Evolutionary conservation across 1,284 basidiomycete genomes (phyloP), one percentile per base, ranked within the genome.

Genomic region (Sporisorium sorghi): DNA sequence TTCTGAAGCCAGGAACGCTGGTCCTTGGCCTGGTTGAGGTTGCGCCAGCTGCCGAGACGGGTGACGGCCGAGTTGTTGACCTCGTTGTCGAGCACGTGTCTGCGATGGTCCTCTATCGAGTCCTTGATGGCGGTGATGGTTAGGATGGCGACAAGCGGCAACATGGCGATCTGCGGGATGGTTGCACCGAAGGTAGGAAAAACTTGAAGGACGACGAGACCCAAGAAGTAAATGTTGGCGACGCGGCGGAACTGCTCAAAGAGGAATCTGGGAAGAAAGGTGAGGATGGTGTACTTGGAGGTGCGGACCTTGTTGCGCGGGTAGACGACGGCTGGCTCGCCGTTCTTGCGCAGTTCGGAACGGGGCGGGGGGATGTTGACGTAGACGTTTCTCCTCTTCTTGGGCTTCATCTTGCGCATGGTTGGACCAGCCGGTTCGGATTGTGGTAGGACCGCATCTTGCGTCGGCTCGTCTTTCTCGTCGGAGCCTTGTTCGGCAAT

Each of bases 291-390:
- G 86, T 97, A 98, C 86, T 97, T 92, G 76, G 91, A 92, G 46
- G 95, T 97, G 80, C 92, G 88, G 65, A 98, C 94, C 88, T 97
- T 98, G 86, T 98, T 98, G 77, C 95, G 88, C 33, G 90, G 89
- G 86, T 95, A 98, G 28, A 88, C 88, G 37, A 87, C 89, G 48
- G 89, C 85, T 0, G 94, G 94, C 71, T 97, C 92, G 32, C 93
- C 92, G 56, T 90, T 85, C 21, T 87, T 85, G 81, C 91, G 90
- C 28, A 91, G 82, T 85, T 94, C 91, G 63, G 87, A 86, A 19
- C 88, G 87, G 6, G 90, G 87, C 17, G 78, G 79, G 14, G 69
- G 63, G 14, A 82, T 53, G 47, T 83, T 83, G 55, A 83, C 67
- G 51, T 82, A 83, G 57, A 83, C 69, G 3, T 73, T 79, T 43